These are phyloP conservation scores for Flaveria ramosissima DNA, from an alignment of 129 eudicot species.

Conservation along the genomic window DNA sequence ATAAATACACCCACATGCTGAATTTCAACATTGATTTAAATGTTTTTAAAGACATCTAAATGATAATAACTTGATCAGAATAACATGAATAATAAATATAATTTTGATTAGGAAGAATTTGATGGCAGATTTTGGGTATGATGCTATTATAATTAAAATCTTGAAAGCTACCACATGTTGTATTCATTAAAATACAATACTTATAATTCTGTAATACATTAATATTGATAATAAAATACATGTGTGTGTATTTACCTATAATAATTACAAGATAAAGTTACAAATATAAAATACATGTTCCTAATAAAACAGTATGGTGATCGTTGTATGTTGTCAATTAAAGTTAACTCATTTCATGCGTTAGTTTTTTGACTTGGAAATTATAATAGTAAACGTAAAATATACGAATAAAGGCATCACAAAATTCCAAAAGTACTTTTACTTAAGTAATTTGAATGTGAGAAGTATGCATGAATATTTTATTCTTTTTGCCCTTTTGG, in stretches of 20 bases:
- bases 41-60: not conserved
- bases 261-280: not conserved
- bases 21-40: not conserved
- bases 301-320: not conserved
- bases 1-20: not conserved
- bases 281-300: not conserved
- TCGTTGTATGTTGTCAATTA: not conserved
- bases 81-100: not conserved
- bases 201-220: no score
- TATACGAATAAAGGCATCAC: not conserved
- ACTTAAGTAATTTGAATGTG: conserved; percentile 24
- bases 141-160: not conserved
- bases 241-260: not conserved
- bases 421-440: conserved; percentile 27
- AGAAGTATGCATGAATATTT: conserved; percentile 19
- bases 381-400: not conserved
- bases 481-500: conserved; percentile 18
- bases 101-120: no score
- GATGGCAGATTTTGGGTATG: not conserved
- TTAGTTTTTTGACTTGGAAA: not conserved
- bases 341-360: not conserved
- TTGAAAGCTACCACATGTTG: not conserved
- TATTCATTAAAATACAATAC: not conserved
- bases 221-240: no score
- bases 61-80: no score